Evolutionary conservation across 768 basidiomycete genomes (phyloP), one percentile per base, ranked within the genome.

Genomic region (Tulasnella sp.): DNA sequence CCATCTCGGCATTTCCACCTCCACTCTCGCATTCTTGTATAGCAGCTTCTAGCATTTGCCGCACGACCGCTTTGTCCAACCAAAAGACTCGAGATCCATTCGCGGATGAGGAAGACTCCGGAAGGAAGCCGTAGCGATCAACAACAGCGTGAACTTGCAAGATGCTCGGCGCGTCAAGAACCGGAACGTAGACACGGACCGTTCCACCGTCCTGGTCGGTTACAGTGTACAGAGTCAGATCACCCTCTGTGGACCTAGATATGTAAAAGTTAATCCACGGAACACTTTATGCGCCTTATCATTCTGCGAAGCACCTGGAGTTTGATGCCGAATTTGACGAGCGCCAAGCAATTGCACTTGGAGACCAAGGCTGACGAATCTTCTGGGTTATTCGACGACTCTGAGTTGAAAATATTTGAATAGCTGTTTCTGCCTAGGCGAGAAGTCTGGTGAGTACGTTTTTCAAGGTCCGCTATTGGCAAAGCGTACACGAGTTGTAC

Each of bases 111-210:
- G 46, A 46, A 19, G 71, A 42, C 19, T 71, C 71, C 27, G 78
- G 78, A 21, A 91, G 82, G 46, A 92, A 90, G n/a, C 91, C 90
- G 82, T 88, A 91, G 10, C 91, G 84, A 83, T 96, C 94, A 72
- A 97, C 84, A 3, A 93, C 89, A 9, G 92, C 90, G 83, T 96
- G 95, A 7, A 98, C 89, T 84, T 97, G 96, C 56, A 98, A 88
- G 83, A 91, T 89, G 81, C 91, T 90, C 18, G 95, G 95, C 24
- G 92, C 90, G 84, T 98, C 96, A 71, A 98, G 86, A 18, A 98
- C 94, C 7, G 96, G 94, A 44, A 94, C 86, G 84, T 94, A 97
- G 83, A 98, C 91, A 34, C 96, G 91, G 46, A 97, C 84, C 6
- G 92, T 92, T 0, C 93, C 90, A 19, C 62, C 62, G 14, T 68